Base-by-base conservation (phyloP, 495 filamentous ascomycete genomes). In the Penicillium taxi region DNA sequence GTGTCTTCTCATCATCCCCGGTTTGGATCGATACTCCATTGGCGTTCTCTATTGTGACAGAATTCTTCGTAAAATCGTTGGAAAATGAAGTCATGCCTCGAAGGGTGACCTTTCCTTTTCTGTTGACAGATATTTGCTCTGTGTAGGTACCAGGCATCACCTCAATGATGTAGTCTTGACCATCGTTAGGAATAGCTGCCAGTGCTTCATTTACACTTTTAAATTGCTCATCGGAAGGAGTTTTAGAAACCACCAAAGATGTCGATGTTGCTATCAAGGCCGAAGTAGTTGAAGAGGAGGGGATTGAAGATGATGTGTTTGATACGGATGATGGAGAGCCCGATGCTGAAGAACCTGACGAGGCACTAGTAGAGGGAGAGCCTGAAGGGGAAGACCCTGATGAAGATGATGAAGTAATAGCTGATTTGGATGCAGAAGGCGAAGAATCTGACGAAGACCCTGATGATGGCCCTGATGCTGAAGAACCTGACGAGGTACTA, bases 21-120 rank as follows among this genome's bases (percentile, higher is more conserved):
- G 26, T 19, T 14, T 7, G 18, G 7, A 26, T 28, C 6, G 23
- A 11, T 2, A 20, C 26, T 1, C 17, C 35, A 37, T 27, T 17
- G 13, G 25, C n/a, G 16, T 13, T 20, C 23, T 29, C 8, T 6
- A 37, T 37, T 4, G 29, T 41, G 19, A 34, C 38, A 6, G 21
- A 20, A 18, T 41, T 41, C 15, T 41, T 25, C 21, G 30, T 33
- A 24, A 33, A 41, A 12, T 41, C 38, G 16, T 41, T 41, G n/a
- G 21, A 18, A 24, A 27, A 33, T 7, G 11, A 4, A 6, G 38
- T 35, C 7, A 26, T 23, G 7, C 38, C 38, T 8, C 30, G 30
- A 3, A 41, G 30, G 5, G 23, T 34, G 1, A 33, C 31, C 13
- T 28, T 32, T 9, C 38, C 38, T 9, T 26, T 25, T 15, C 38